These are phyloP conservation scores for Thalassia testudinum DNA, from an alignment of 116 monocot genomes.

Conservation along the genomic window DNA sequence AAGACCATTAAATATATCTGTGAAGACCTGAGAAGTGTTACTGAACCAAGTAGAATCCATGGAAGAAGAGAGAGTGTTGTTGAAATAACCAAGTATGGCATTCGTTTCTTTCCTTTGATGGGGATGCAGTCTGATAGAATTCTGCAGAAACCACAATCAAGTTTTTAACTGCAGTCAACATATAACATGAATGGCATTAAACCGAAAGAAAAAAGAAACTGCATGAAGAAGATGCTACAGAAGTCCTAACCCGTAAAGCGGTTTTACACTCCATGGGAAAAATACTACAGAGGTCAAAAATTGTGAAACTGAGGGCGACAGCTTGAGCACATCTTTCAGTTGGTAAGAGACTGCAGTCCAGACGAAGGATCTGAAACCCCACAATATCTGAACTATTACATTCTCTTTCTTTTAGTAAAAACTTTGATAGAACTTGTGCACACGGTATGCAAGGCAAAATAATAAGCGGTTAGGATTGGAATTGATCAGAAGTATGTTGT, in stretches of 20 bases:
- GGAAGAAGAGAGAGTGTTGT: constrained; percentile 57
- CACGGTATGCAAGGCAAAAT: no score
- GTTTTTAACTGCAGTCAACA: no score
- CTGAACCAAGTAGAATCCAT: constrained; percentile 50
- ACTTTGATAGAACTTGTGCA: no score
- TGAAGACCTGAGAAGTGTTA: constrained; percentile 35
- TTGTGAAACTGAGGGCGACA: constrained; percentile 68
- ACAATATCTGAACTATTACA: no score
- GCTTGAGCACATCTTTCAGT: constrained; percentile 65
- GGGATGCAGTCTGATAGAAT: constrained; percentile 80
- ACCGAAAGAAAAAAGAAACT: no score
- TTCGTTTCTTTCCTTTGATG: constrained; percentile 44
- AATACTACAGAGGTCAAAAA: constrained; percentile 42
- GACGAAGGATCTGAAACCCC: constrained; percentile 87
- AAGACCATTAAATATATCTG: constrained; percentile 28
- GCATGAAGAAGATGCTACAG: no score
- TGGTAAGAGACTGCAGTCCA: constrained; percentile 90
- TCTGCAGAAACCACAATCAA: constrained; percentile 20
- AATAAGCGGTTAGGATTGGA: no score
- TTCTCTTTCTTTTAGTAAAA: no score
- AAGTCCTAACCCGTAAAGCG: constrained; percentile 53
- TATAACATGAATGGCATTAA: no score
- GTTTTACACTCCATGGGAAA: constrained; percentile 86
- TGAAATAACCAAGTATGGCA: constrained; percentile 62
- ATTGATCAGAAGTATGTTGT: no score